Base-by-base conservation (phyloP, 306 rosid genomes). In the Dalbergia cultrata region DNA sequence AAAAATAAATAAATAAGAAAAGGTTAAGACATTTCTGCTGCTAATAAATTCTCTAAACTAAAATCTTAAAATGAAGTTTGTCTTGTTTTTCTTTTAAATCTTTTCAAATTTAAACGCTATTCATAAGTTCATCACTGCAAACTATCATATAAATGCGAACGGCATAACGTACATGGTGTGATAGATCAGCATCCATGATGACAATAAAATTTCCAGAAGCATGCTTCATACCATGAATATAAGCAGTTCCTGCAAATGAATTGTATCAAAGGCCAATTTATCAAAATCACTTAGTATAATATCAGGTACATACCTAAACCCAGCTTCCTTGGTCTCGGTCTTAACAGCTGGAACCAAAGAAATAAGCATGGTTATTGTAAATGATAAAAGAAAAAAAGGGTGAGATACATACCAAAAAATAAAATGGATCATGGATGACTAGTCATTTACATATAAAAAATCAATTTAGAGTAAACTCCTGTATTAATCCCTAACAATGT, bases 161-260 rank as follows among this genome's bases (percentile, higher is more conserved):
- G 39, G 43, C 64, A 70, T 31, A 54, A 83, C 96, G 89, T 84
- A 91, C 99, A 80, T 91, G 99, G 72, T 95, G 98, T 5, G 99
- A 91, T 64, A 95, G 88, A 88, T 95, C 97, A 60, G 97, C 99
- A 85, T 95, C 98, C 98, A 93, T 91, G 84, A 95, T 95, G 64
- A 93, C 94, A 76, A 93, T 92, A 87, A 93, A 95, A 89, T 95
- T 87, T 31, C 99, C 98, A 74, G 97, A 85, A 54, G 97, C 99
- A 90, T 93, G 96, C 89, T 93, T 91, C 87, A 95, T 83, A 58
- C 98, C 98, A 88, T 95, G 98, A 84, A 88, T 80, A 61, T 93
- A 95, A 80, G 97, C 99, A 82, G 98, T 93, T 81, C 99, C 99
- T 95, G 89, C 82, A 88, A 85, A 84, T 26, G 37, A 75, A 71